Conservation (phyloP, 2,329 filamentous ascomycete genomes). For the Botrytis squamosa region DNA sequence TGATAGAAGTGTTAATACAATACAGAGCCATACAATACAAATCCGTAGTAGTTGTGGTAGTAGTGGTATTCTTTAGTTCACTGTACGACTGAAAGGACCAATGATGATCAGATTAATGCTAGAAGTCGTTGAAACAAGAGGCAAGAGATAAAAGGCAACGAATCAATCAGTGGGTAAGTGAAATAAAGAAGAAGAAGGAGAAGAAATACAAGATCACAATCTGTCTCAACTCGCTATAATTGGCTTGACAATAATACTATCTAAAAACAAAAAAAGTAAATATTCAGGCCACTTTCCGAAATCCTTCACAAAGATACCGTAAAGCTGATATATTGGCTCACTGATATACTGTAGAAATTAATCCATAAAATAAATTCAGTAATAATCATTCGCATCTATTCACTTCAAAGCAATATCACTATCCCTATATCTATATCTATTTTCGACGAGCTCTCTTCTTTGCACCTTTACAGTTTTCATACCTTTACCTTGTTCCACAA, state of each 20-base stretch:
- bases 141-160: neutral
- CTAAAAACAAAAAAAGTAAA: neutral
- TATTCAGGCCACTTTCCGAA: neutral
- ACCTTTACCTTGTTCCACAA: neutral
- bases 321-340: accelerated
- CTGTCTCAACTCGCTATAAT: neutral
- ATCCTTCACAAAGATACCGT: neutral
- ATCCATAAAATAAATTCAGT: neutral
- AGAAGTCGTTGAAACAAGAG: neutral
- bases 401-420: neutral
- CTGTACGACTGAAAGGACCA: neutral
- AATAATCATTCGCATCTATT: neutral
- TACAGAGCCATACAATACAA: neutral
- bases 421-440: accelerated
- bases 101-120: neutral
- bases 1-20: neutral
- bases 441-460: neutral
- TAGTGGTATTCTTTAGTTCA: neutral
- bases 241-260: neutral
- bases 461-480: neutral
- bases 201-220: neutral
- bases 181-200: neutral
- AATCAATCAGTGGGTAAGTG: neutral
- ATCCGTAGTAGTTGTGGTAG: neutral
- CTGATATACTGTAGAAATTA: neutral